phyloP scores from a whole-genome alignment of 768 basidiomycete species.

The Podaxis mareebaensis region DNA sequence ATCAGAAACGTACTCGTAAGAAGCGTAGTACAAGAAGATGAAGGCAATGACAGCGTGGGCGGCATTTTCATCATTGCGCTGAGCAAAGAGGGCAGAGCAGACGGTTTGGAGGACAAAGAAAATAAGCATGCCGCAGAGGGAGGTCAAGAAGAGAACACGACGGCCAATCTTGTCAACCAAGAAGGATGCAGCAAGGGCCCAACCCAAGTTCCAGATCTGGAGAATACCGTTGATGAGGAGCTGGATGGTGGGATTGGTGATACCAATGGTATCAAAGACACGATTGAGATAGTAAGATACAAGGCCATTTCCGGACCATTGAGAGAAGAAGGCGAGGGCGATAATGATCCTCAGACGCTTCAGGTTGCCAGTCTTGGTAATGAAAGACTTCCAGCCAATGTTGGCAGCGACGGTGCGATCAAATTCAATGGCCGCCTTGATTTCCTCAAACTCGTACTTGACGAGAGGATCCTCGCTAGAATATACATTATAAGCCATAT shows the following conservation, averaged over 20 bases:
- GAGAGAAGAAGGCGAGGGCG: constrained; percentile 80
- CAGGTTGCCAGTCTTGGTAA: constrained; percentile 69
- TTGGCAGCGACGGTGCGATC: constrained; percentile 61
- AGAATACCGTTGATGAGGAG: constrained; percentile 86
- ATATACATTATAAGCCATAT: background rate
- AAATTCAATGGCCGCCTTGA: constrained; percentile 73
- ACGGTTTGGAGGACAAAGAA: constrained; percentile 72
- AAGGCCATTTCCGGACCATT: constrained; percentile 86
- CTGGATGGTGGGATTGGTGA: constrained; percentile 59
- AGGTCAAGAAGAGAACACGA: constrained; percentile 68
- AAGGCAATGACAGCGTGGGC: constrained; percentile 78
- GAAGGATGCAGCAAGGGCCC: constrained; percentile 32
- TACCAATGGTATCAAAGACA: constrained; percentile 69
- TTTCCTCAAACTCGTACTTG: constrained; percentile 76
- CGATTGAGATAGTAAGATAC: constrained; percentile 81
- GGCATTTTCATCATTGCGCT: constrained; percentile 40
- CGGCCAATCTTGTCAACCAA: constrained; percentile 67
- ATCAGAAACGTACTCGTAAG: constrained; percentile 61
- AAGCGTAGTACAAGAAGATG: constrained; percentile 81
- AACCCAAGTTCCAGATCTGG: constrained; percentile 74
- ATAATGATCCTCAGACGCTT: constrained; percentile 77
- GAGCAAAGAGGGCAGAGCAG: constrained; percentile 57
- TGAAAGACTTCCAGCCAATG: constrained; percentile 69
- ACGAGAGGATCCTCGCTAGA: constrained; percentile 63
- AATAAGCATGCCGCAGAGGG: constrained; percentile 56